phyloP scores from a whole-genome alignment of 192 early-diverging fungal genomes.

The Coemansia sp. region DNA sequence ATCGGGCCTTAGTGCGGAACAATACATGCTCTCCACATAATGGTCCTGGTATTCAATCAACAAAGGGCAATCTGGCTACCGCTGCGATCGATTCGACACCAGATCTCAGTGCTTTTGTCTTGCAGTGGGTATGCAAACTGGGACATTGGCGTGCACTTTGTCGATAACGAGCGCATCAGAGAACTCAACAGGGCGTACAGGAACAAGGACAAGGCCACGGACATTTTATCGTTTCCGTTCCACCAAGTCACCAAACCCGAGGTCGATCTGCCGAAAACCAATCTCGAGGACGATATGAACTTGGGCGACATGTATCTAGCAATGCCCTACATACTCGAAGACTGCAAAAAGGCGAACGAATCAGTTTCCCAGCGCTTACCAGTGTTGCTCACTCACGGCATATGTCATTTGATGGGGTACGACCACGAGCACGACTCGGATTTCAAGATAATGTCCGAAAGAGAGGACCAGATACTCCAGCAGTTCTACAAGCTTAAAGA shows the following conservation, averaged over 20 bases:
- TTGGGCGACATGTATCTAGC: slow-evolving; percentile 66
- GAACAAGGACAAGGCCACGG: slow-evolving; percentile 54
- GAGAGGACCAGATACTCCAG: slow-evolving; percentile 38
- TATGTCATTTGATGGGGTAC: slow-evolving; percentile 68
- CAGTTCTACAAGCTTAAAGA: slow-evolving; percentile 14
- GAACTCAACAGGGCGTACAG: slow-evolving; percentile 58
- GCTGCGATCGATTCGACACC: slow-evolving; percentile 23
- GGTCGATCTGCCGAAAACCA: slow-evolving; percentile 17
- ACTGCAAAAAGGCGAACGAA: slow-evolving; percentile 54
- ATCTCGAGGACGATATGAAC: slow-evolving; percentile 52
- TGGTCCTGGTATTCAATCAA: slow-evolving; percentile 45
- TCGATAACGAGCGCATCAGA: slow-evolving; percentile 49
- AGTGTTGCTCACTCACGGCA: slow-evolving; percentile 60
- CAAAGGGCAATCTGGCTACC: slow-evolving; percentile 45
- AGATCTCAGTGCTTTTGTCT: slow-evolving; percentile 47
- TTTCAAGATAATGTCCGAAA: slow-evolving; percentile 37
- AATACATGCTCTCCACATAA: slow-evolving; percentile 6
- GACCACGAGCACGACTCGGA: slow-evolving; percentile 59
- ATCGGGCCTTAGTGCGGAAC: neutral
- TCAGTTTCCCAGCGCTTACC: slow-evolving; percentile 53
- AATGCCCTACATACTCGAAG: slow-evolving; percentile 53
- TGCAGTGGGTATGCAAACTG: slow-evolving; percentile 57
- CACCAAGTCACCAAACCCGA: slow-evolving; percentile 38
- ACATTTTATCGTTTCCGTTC: slow-evolving; percentile 69
- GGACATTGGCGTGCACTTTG: slow-evolving; percentile 63